Percentiles rank a stretch among this genome's conserved stretches.
phyloP scores from a whole-genome alignment of 768 basidiomycete genomes.

The Mycena pura region DNA sequence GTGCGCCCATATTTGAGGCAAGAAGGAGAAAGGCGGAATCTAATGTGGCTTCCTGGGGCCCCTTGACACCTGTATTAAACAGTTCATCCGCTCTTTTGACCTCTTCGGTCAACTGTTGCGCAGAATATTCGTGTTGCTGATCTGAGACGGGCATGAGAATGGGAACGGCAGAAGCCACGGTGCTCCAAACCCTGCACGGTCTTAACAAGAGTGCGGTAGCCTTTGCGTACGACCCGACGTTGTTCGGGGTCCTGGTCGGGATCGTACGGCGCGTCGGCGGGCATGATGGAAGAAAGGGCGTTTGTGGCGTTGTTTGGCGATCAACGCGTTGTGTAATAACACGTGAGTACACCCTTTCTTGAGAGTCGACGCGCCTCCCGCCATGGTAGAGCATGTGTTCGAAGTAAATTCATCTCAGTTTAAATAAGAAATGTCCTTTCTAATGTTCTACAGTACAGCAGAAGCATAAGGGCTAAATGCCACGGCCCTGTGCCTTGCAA shows the following conservation, averaged over 20 bases:
- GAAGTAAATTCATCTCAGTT: not conserved
- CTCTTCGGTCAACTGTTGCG: conserved; percentile 61
- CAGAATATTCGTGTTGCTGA: conserved; percentile 58
- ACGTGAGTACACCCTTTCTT: not conserved
- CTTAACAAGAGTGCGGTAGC: conserved; percentile 72
- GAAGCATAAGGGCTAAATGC: conserved; percentile 71
- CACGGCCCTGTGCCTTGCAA: conserved; percentile 68
- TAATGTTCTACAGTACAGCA: conserved; percentile 63
- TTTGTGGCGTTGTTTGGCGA: not conserved
- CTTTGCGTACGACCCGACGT: conserved; percentile 73
- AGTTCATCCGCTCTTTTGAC: conserved; percentile 65
- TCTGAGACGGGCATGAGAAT: conserved; percentile 32
- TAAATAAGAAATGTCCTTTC: not conserved
- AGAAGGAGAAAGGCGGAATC: conserved; percentile 84
- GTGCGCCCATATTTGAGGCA: conserved; percentile 79
- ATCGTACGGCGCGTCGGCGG: conserved; percentile 62
- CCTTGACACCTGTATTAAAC: conserved; percentile 79
- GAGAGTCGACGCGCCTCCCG: conserved; percentile 25
- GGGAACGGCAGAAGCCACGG: not conserved
- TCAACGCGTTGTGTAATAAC: conserved; percentile 8
- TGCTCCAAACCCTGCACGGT: conserved; percentile 64
- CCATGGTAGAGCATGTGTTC: conserved; percentile 28
- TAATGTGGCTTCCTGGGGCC: conserved; percentile 87
- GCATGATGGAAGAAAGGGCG: conserved; percentile 7
- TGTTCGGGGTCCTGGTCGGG: conserved; percentile 87